Base-by-base conservation (phyloP, 208 protist species). In the Trypanosoma scelopori region DNA sequence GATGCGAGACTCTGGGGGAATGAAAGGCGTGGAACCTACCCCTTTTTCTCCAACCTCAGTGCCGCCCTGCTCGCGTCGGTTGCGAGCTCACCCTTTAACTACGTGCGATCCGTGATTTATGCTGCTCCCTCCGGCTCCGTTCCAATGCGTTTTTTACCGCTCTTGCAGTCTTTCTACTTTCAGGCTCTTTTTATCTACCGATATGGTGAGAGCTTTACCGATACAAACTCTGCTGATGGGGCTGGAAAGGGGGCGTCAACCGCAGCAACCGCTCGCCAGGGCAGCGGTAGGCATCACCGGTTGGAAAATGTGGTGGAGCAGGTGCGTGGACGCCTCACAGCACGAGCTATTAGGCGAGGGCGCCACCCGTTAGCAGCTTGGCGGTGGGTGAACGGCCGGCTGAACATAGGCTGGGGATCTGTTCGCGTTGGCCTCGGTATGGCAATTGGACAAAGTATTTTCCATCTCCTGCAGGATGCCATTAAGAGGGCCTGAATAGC, bases 341-440 rank as follows among this genome's bases (percentile, higher is more conserved):
- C 20, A n/a, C 72, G 43, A 11, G 32, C 39, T 22, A 3, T n/a
- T 32, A 16, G 18, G 1, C 32, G 56, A 1, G 45, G 37, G 3
- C 42, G 56, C 20, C 83, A 96, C 52, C 86, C 85, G 7, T 46
- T 87, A n/a, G 86, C 76, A 0, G 79, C 86, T 5, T 92, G 81
- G 69, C 74, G 65, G 32, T 94, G 87, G 91, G 73, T 82, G 27
- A 94, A 93, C 60, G 89, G 79, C 32, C 79, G 91, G 0, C 76
- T 96, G 27, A 96, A 94, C 63, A 89, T 96, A 60, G 91, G 91
- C 5, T 96, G 91, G 88, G 91, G 91, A 6, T 94, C 91, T 18
- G 55, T 93, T 12, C 87, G 91, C 22, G 84, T 96, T 18, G 91
- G 91, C 0, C 59, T 96, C 3, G 91, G 91, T 3, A 94, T 96